Evolutionary conservation across 306 rosid genomes (phyloP).

Genomic region (Coriaria nepalensis): DNA sequence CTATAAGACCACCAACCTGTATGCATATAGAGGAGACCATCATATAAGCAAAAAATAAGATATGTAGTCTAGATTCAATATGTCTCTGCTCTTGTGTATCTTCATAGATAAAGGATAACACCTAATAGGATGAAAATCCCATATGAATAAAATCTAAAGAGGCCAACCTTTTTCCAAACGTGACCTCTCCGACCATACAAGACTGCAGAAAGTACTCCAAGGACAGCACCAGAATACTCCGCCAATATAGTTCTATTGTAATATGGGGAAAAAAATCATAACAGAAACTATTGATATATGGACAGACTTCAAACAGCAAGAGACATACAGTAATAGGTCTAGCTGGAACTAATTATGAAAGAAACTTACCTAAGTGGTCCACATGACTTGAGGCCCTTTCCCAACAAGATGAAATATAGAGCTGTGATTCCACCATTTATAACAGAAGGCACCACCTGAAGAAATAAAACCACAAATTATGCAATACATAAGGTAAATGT

Average conservation of each 20-base stretch:
- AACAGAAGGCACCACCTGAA: constrained; percentile 87
- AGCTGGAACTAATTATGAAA: background rate
- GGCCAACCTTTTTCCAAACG: constrained; percentile 83
- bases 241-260: constrained; percentile 72
- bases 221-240: constrained; percentile 96
- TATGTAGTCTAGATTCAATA: constrained; percentile 1
- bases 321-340: background rate
- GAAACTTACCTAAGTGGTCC: constrained; percentile 88
- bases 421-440: constrained; percentile 93
- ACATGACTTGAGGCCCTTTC: constrained; percentile 94
- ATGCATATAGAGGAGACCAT: constrained; percentile 21
- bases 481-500: constrained; percentile 12
- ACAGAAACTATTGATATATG: background rate
- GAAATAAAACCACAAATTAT: constrained; percentile 17
- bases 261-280: constrained; percentile 12
- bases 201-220: constrained; percentile 86
- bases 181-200: constrained; percentile 70
- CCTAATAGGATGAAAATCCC: background rate
- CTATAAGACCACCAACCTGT: constrained; percentile 91
- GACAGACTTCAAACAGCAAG: background rate
- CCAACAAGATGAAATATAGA: constrained; percentile 79
- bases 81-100: background rate
- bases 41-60: constrained; percentile 15
- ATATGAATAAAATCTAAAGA: constrained; percentile 11
- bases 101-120: background rate